Evolutionary conservation across 371 early-diverging fungal species (phyloP).

Genomic region (Fennellomyces sp.): DNA sequence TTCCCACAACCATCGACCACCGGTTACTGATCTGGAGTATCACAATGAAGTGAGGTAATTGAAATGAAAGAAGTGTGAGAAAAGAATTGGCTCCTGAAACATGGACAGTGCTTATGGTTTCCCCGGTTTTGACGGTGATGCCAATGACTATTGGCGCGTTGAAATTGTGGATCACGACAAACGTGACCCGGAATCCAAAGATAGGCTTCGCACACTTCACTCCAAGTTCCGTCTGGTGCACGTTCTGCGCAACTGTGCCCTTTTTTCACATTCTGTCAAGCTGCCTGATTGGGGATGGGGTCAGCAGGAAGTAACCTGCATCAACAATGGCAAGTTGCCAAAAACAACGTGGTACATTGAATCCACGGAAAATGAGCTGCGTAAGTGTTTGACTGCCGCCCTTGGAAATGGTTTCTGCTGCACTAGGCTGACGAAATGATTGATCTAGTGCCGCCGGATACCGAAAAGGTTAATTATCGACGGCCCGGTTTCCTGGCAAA

Average conservation of each 20-base stretch:
- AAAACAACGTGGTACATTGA: conserved; percentile 75
- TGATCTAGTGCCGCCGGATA: conserved; percentile 53
- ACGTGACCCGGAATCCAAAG: conserved; percentile 54
- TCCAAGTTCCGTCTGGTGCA: conserved; percentile 81
- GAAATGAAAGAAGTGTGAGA: conserved; percentile 18
- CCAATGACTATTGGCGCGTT: conserved; percentile 77
- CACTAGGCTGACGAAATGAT: neutral
- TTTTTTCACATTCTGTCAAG: conserved; percentile 83
- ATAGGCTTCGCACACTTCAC: conserved; percentile 66
- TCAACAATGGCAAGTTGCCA: conserved; percentile 64
- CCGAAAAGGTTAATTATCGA: conserved; percentile 53
- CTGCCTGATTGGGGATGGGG: conserved; percentile 97
- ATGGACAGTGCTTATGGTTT: conserved; percentile 61
- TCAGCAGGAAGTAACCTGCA: conserved; percentile 94
- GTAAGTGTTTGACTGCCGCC: conserved; percentile 52
- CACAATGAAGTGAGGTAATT: conserved; percentile 82
- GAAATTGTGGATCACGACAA: conserved; percentile 70
- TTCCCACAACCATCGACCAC: conserved; percentile 62
- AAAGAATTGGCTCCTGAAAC: conserved; percentile 39
- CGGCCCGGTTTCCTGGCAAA: conserved; percentile 79
- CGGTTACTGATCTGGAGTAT: conserved; percentile 87
- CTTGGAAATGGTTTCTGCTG: neutral
- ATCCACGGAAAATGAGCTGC: conserved; percentile 45
- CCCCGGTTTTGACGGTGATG: conserved; percentile 44
- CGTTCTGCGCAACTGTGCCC: conserved; percentile 70